Percentiles rank a stretch among this genome's conserved stretches.
phyloP scores from a whole-genome alignment of 306 rosid genomes.

The Fragaria vesca region DNA sequence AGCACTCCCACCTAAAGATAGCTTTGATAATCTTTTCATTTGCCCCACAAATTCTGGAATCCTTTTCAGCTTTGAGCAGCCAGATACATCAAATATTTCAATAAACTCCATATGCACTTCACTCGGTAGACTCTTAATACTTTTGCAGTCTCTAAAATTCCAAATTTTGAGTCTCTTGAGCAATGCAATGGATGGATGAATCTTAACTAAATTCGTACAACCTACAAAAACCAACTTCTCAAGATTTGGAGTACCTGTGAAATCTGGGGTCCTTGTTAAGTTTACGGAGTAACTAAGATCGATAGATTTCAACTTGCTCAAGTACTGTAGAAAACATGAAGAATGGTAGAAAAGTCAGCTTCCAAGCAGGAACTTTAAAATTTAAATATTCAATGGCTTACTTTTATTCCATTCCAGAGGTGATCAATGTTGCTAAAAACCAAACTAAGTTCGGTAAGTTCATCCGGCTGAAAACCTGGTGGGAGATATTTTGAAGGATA shows the following conservation, averaged over 20 bases:
- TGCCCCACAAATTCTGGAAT: slow-evolving; percentile 20
- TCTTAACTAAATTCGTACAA: slow-evolving; percentile 15
- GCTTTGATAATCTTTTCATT: not conserved
- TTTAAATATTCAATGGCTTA: not conserved
- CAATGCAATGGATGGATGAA: slow-evolving; percentile 16
- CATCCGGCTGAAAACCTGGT: not conserved
- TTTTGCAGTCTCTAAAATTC: slow-evolving; percentile 8
- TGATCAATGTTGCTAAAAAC: not conserved
- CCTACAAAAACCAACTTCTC: slow-evolving; percentile 6
- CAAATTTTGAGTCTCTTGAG: slow-evolving; percentile 13
- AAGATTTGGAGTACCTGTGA: slow-evolving; percentile 16
- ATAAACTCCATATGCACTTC: slow-evolving; percentile 3
- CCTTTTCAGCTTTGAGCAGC: slow-evolving; percentile 17
- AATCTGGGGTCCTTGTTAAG: slow-evolving; percentile 23
- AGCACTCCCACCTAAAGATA: slow-evolving; percentile 9
- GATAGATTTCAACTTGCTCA: slow-evolving; percentile 16
- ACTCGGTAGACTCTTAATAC: slow-evolving; percentile 9
- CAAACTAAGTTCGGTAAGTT: slow-evolving; percentile 5
- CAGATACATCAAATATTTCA: slow-evolving; percentile 1
- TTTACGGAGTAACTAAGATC: slow-evolving; percentile 18
- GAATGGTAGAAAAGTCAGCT: not conserved
- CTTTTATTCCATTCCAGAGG: not conserved
- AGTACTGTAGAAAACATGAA: not conserved
- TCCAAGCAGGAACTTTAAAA: not conserved
- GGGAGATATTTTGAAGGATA: slow-evolving; percentile 17